Evolutionary conservation across 2,329 filamentous ascomycete genomes (phyloP), one percentile per base, ranked within the genome.

Genomic region (Fusarium setosum): DNA sequence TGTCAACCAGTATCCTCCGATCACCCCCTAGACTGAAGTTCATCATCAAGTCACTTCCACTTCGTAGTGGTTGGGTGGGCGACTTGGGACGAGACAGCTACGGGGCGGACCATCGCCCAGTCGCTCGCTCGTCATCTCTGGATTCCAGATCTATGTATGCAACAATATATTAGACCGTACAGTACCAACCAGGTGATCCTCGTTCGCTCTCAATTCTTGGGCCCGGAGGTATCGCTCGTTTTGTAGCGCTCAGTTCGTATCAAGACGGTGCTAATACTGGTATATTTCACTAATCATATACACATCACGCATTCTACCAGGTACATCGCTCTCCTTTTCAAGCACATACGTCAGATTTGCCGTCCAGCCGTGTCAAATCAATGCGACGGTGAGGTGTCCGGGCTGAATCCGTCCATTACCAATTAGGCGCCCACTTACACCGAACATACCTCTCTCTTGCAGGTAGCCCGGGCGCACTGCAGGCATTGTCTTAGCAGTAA

Each of bases 21-120:
- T 64, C 59, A 48, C 55, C 48, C 40, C 60, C 40, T 47, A 34
- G 41, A 49, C 54, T 64, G 34, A 47, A 48, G 26, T 21, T 48
- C 29, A 29, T 34, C 9, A 51, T 26, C 35, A 62, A 61, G 56
- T 45, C 37, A 40, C 34, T 40, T 29, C 29, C 56, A 38, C 63
- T 56, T 61, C 47, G 63, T 65, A 57, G 40, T 68, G 64, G 63
- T 55, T 67, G 63, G 41, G 63, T 65, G 51, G 63, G 50, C 37
- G 44, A 44, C 44, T 32, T 32, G 21, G 32, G 35, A 47, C 37
- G 47, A 64, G 63, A 49, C 32, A 54, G 35, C 26, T 20, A 35
- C 31, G 37, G 54, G 54, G 42, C 31, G 29, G 35, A 20, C 45
- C 35, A 51, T 51, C 37, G 47, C 50, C 50, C 55, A 51, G 45